A percentile compares a stretch with the other conserved stretches of the same genome.
Conservation (phyloP, 2,329 filamentous ascomycete species). For the Epichloe hybrida region DNA sequence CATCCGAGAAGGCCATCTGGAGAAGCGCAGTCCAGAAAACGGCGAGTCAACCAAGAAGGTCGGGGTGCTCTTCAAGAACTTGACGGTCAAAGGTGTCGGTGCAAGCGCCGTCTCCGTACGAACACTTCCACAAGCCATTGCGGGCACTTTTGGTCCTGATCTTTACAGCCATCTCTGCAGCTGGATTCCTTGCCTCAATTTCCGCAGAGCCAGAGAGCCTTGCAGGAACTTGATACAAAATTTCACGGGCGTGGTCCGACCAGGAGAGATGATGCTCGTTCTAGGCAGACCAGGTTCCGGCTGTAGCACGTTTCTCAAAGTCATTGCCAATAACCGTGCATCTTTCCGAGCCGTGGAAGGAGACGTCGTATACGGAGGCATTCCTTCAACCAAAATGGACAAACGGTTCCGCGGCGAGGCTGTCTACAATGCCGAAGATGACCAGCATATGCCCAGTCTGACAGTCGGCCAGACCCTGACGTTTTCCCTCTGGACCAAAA, state of each 20-base stretch:
- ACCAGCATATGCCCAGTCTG: constrained; percentile 58
- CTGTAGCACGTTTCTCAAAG: constrained; percentile 65
- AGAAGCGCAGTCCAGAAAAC: constrained; percentile 48
- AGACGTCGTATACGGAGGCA: constrained; percentile 45
- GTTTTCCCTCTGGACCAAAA: constrained; percentile 65
- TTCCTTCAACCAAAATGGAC: constrained; percentile 52
- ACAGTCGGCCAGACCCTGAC: constrained; percentile 67
- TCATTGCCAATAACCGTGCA: constrained; percentile 49
- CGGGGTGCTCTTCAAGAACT: constrained; percentile 62
- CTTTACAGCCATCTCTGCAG: constrained; percentile 48
- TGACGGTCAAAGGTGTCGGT: constrained; percentile 60
- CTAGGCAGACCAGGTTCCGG: constrained; percentile 62
- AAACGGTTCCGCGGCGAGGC: constrained; percentile 62
- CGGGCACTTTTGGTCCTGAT: constrained; percentile 72
- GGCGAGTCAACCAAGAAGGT: constrained; percentile 54
- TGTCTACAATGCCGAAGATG: constrained; percentile 67
- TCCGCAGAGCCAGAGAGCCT: not conserved
- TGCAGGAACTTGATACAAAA: constrained; percentile 8
- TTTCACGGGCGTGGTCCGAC: constrained; percentile 21
- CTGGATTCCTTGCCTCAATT: constrained; percentile 18
- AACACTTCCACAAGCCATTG: constrained; percentile 58
- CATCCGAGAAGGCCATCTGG: constrained; percentile 61
- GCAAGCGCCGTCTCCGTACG: constrained; percentile 55
- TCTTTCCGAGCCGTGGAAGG: constrained; percentile 54
- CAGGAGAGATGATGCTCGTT: constrained; percentile 25